These are phyloP conservation scores for Penicillium sp. DNA, from an alignment of 2,329 filamentous ascomycete genomes.

Conservation along the genomic window DNA sequence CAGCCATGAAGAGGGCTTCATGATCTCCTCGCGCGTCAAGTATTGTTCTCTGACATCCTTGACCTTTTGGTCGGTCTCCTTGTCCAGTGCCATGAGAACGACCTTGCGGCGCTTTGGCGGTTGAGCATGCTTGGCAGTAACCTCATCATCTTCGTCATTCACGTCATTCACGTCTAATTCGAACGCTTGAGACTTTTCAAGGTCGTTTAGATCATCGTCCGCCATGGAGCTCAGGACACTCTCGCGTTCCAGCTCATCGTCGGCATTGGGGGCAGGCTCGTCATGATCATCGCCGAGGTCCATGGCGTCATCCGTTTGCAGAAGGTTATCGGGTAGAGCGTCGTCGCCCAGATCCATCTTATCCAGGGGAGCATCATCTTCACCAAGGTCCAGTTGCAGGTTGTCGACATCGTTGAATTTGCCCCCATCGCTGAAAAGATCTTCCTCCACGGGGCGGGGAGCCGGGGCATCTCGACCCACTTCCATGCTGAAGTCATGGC, in stretches of 20 bases:
- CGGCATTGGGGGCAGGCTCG: too few species aligned
- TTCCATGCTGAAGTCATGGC: constrained; percentile 64
- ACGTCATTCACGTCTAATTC: too few species aligned
- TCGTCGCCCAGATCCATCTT: constrained; percentile 31
- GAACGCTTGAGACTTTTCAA: too few species aligned
- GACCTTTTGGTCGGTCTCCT: constrained; percentile 72
- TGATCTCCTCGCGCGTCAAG: too few species aligned
- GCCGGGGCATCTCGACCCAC: constrained; percentile 75
- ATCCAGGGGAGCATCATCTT: constrained; percentile 37
- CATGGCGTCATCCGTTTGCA: constrained; percentile 50
- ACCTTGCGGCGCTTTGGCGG: too few species aligned
- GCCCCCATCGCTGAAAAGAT: constrained; percentile 53
- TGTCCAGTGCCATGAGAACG: constrained; percentile 72
- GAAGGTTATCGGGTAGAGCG: constrained; percentile 47
- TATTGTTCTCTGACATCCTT: too few species aligned
- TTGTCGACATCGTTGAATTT: constrained; percentile 53
- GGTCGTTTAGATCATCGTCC: too few species aligned
- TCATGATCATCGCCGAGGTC: constrained; percentile 45
- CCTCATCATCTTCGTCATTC: too few species aligned
- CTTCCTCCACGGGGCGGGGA: constrained; percentile 51
- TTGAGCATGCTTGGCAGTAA: too few species aligned
- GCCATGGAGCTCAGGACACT: constrained; percentile 42
- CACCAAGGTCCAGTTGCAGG: constrained; percentile 40
- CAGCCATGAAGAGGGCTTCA: constrained; percentile 72
- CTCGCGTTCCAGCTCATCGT: too few species aligned